These are phyloP conservation scores for Tetracladium setigerum DNA, from an alignment of 495 filamentous ascomycete genomes.

Conservation along the genomic window DNA sequence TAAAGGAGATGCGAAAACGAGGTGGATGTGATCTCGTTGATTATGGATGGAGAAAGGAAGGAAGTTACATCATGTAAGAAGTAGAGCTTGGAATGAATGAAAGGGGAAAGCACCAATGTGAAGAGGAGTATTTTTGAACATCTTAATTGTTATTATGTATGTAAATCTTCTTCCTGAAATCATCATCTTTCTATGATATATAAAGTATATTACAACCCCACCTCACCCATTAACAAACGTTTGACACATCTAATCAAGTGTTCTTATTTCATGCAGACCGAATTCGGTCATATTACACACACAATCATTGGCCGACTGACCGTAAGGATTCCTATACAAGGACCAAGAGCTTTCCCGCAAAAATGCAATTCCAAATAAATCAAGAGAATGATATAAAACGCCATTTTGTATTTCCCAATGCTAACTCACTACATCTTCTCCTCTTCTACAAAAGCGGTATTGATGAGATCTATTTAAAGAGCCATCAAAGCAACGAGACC, in stretches of 20 bases:
- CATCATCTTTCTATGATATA: too few relatives aligned
- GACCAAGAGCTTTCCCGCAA: conserved; percentile 4
- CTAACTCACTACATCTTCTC: background rate
- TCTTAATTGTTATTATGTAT: too few relatives aligned
- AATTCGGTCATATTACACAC: too few relatives aligned
- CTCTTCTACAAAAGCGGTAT: background rate
- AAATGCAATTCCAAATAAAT: conserved; percentile 1
- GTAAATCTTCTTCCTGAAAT: too few relatives aligned
- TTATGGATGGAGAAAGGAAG: background rate
- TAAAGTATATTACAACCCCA: too few relatives aligned
- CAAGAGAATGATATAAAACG: conserved; percentile 8
- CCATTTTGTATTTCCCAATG: background rate
- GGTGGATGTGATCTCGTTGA: conserved; percentile 15
- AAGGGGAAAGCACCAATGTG: too few relatives aligned
- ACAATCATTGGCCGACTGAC: conserved; percentile 12
- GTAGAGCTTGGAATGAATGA: too few relatives aligned
- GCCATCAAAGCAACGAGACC: conserved; percentile 14
- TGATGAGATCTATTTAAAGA: conserved; percentile 10
- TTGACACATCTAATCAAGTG: too few relatives aligned
- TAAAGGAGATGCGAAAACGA: conserved; percentile 42
- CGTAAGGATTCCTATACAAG: conserved; percentile 10
- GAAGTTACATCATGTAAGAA: background rate
- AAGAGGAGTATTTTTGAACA: too few relatives aligned
- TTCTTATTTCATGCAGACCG: too few relatives aligned
- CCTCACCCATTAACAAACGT: too few relatives aligned